Conservation (phyloP, 352 stramenopile genomes). For the Phytophthora melonis region DNA sequence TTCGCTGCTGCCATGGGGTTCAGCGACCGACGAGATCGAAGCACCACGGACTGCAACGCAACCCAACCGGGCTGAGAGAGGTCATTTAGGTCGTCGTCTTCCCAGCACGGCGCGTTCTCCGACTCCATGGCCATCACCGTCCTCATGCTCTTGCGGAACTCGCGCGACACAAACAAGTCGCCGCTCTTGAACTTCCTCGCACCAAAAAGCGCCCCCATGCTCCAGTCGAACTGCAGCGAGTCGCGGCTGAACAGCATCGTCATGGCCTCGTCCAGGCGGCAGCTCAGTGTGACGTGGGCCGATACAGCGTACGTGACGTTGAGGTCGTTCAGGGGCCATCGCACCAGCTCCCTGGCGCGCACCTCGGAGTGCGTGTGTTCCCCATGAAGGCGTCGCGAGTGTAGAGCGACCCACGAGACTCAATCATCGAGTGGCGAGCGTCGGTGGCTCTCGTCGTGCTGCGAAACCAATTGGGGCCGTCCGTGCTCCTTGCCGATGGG, state of each 20-base stretch:
- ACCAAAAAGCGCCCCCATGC: slow-evolving; percentile 66
- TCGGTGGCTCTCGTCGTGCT: slow-evolving; percentile 6
- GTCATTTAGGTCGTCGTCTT: slow-evolving; percentile 43
- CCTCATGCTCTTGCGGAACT: slow-evolving; percentile 41
- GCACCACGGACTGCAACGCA: slow-evolving; percentile 57
- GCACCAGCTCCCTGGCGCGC: slow-evolving; percentile 31
- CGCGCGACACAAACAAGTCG: slow-evolving; percentile 55
- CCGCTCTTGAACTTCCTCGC: slow-evolving; percentile 62
- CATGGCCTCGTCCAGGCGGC: slow-evolving; percentile 61
- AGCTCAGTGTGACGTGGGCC: slow-evolving; percentile 64
- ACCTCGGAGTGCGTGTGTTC: slow-evolving; percentile 29
- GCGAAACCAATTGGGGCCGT: slow-evolving; percentile 27
- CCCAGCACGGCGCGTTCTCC: slow-evolving; percentile 24
- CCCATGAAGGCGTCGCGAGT: slow-evolving; percentile 26
- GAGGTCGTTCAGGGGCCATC: slow-evolving; percentile 52
- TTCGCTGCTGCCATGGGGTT: slow-evolving; percentile 45
- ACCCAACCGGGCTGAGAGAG: slow-evolving; percentile 46
- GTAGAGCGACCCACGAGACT: slow-evolving; percentile 31
- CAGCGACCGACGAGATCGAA: slow-evolving; percentile 49
- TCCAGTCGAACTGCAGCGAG: slow-evolving; percentile 55
- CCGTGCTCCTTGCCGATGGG: slow-evolving; percentile 10
- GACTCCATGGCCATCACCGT: slow-evolving; percentile 31
- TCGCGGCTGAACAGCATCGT: slow-evolving; percentile 77
- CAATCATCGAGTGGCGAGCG: slow-evolving; percentile 41
- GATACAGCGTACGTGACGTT: slow-evolving; percentile 67